Evolutionary conservation across 345 rosid species (phyloP).

Genomic region (Salix udensis): DNA sequence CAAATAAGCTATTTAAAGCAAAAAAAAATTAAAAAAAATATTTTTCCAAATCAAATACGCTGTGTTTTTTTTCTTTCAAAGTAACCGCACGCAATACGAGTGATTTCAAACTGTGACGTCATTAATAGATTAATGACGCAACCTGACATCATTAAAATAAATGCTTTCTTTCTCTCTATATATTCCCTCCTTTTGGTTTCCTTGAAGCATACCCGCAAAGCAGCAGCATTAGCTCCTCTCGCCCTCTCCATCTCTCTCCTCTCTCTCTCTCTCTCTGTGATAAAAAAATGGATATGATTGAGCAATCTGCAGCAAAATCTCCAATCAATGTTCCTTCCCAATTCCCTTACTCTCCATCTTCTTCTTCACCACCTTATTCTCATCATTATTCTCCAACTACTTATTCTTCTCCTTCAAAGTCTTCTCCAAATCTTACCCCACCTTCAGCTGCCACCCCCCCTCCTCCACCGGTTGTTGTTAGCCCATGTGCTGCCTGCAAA

Average conservation of each 20-base stretch:
- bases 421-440: slow-evolving; percentile 8
- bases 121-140: background rate
- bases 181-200: background rate
- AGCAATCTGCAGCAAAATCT: background rate
- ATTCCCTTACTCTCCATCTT: slow-evolving; percentile 18
- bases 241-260: background rate
- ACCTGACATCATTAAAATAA: background rate
- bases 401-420: background rate
- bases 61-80: too few relatives aligned
- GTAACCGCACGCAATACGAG: too few relatives aligned
- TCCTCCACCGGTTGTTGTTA: slow-evolving; percentile 30
- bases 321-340: slow-evolving; percentile 11
- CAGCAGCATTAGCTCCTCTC: background rate
- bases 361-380: slow-evolving; percentile 14
- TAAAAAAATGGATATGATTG: slow-evolving; percentile 18
- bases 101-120: slow-evolving; percentile 10
- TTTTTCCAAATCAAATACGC: too few relatives aligned
- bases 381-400: background rate
- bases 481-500: slow-evolving; percentile 78
- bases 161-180: slow-evolving; percentile 16
- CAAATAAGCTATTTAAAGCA: too few relatives aligned
- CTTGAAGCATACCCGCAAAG: background rate
- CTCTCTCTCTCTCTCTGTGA: background rate
- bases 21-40: too few relatives aligned
- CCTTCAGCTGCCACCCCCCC: slow-evolving; percentile 16